Conservation (phyloP, 2,329 filamentous ascomycete genomes). For the Escovopsis sp. region DNA sequence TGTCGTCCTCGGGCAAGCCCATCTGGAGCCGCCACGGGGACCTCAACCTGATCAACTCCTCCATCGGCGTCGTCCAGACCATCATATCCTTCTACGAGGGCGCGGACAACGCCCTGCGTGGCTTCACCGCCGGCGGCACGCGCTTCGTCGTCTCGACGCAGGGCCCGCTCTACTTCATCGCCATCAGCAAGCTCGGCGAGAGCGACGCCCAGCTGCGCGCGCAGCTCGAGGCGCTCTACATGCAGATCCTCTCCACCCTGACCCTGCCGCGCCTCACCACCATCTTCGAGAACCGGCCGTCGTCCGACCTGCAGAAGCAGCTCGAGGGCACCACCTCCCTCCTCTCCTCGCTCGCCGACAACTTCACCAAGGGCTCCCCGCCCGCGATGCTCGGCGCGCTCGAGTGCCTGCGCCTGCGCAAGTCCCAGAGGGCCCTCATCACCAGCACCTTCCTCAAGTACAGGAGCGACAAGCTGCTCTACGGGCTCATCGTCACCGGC, state of each 20-base stretch:
- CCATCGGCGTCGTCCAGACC: constrained; percentile 89
- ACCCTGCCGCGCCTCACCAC: constrained; percentile 75
- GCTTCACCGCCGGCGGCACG: constrained; percentile 74
- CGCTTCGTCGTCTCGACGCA: constrained; percentile 76
- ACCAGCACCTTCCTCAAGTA: constrained; percentile 76
- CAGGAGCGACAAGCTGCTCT: constrained; percentile 64
- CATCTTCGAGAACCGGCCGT: constrained; percentile 79
- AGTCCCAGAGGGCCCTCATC: constrained; percentile 70
- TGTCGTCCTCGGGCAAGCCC: constrained; percentile 91
- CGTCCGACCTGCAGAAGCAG: constrained; percentile 82
- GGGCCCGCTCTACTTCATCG: constrained; percentile 82
- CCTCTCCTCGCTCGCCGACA: constrained; percentile 82
- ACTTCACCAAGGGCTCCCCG: constrained; percentile 83
- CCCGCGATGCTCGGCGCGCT: constrained; percentile 78
- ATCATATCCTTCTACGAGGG: constrained; percentile 94
- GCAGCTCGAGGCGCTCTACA: constrained; percentile 88
- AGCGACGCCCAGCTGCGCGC: constrained; percentile 75
- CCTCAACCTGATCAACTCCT: constrained; percentile 75
- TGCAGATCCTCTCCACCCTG: constrained; percentile 92
- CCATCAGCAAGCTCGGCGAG: constrained; percentile 83
- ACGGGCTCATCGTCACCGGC: constrained; percentile 84
- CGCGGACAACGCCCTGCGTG: constrained; percentile 58
- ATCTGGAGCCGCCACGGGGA: constrained; percentile 95
- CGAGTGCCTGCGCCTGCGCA: constrained; percentile 84
- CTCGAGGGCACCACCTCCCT: constrained; percentile 83